Base-by-base conservation (phyloP, 169 alveolate species). In the Eimeria praecox region DNA sequence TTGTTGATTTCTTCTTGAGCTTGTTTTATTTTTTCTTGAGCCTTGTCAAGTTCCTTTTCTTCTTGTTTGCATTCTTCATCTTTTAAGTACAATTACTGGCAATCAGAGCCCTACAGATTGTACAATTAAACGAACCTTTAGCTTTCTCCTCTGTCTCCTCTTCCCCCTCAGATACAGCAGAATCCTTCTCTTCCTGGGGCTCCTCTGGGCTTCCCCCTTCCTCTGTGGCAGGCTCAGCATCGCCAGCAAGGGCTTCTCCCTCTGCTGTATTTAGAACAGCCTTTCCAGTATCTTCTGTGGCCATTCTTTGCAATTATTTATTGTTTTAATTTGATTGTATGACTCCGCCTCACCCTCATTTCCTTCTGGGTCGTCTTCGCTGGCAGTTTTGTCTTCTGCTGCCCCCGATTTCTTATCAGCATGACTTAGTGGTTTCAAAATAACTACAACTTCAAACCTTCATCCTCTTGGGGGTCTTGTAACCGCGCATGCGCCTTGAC, bases 11-110 rank as follows among this genome's bases (percentile, higher is more conserved):
- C 92, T 33, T 85, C 92, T 14, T 85, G 92, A 4, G 92, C 92
- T 1, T 85, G 46, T 20, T 64, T 62, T 52, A 85, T 85, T 69
- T 85, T 85, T 16, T 85, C 92, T 52, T 85, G 77, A 10, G 92
- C 92, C 77, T 85, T 85, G 62, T 85, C 92, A 52, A 85, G 77
- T 40, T n/a, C 92, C 77, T 85, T 85, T 33, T 85, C 77, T 69
- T 85, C 92, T 56, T 56, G 12, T 20, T 56, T 52, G 54, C 92
- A 85, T 35, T 85, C 92, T 30, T 77, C 59, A 69, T 85, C 92
- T 33, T 24, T 44, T 54, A 8, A 33, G 35, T 73, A 1, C 10
- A 24, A 4, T 35, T n/a, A 54, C 30, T 73, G 56, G 46, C 82
- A 71, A 16, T 12, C 46, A 33, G 22, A 33, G 8, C 42, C 22